Evolutionary conservation across 306 rosid species (phyloP).

Genomic region (Clitoria ternatea): DNA sequence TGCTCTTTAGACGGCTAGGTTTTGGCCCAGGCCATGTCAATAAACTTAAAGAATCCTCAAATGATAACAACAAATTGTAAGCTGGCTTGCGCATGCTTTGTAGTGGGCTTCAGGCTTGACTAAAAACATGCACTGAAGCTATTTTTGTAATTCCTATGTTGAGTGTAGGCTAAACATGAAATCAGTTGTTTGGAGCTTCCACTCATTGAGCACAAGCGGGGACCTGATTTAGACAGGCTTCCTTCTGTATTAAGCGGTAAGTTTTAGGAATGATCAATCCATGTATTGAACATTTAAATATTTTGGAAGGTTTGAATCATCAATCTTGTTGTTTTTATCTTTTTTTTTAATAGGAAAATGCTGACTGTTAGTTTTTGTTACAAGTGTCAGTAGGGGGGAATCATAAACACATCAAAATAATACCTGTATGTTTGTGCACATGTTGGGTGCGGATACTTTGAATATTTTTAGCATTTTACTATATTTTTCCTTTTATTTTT

Average conservation of each 20-base stretch:
- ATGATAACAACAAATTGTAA: not conserved
- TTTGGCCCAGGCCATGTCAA: slow-evolving; percentile 5
- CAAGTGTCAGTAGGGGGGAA: too few relatives aligned
- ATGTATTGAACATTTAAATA: not conserved
- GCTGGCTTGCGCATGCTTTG: not conserved
- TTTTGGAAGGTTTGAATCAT: not conserved
- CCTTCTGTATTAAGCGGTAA: slow-evolving; percentile 62
- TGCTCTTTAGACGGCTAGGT: not conserved
- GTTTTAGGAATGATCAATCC: slow-evolving; percentile 2
- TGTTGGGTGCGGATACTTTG: too few relatives aligned
- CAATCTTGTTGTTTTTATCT: not conserved
- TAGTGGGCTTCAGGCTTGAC: not conserved
- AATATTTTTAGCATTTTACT: not conserved
- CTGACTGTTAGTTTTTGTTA: too few relatives aligned
- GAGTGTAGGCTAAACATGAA: slow-evolving; percentile 76
- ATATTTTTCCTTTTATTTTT: not conserved
- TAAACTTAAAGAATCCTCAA: slow-evolving; percentile 16
- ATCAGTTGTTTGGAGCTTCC: slow-evolving; percentile 96
- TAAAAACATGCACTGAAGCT: not conserved
- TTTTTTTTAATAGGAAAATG: too few relatives aligned
- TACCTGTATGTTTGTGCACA: not conserved
- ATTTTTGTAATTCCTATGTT: slow-evolving; percentile 32
- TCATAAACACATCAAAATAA: not conserved
- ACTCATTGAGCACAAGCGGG: slow-evolving; percentile 76
- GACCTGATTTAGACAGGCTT: slow-evolving; percentile 79